Evolutionary conservation across 768 basidiomycete genomes (phyloP).

Genomic region (Sutorius australiensis): DNA sequence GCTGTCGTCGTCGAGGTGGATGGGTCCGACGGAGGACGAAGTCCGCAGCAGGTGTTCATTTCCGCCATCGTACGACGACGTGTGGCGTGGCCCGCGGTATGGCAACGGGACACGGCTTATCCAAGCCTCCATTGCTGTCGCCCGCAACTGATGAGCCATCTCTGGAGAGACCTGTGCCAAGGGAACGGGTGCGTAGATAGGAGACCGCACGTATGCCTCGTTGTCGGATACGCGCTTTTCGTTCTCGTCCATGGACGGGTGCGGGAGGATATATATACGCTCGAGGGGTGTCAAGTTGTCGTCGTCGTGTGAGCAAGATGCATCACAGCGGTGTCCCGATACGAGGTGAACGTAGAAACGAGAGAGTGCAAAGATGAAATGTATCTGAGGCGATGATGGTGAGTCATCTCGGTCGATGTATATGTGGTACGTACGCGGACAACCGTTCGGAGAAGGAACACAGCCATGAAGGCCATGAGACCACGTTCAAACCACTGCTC

Average conservation of each 20-base stretch:
- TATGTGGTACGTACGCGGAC: slow-evolving; percentile 51
- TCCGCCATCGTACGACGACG: not conserved
- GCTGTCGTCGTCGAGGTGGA: slow-evolving; percentile 14
- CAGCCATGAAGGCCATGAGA: slow-evolving; percentile 52
- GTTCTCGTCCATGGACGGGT: slow-evolving; percentile 14
- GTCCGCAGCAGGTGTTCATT: not conserved
- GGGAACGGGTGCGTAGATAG: slow-evolving; percentile 69
- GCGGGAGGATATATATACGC: slow-evolving; percentile 61
- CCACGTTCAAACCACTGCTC: slow-evolving; percentile 74
- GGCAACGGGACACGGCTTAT: slow-evolving; percentile 31
- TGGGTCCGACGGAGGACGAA: slow-evolving; percentile 16
- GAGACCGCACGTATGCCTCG: slow-evolving; percentile 6
- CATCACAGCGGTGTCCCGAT: slow-evolving; percentile 33
- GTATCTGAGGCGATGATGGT: slow-evolving; percentile 45
- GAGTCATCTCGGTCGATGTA: not conserved
- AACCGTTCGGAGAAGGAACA: slow-evolving; percentile 60
- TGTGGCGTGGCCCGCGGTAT: not conserved
- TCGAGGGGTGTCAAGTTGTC: slow-evolving; percentile 38
- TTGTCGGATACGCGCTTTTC: slow-evolving; percentile 1
- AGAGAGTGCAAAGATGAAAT: slow-evolving; percentile 71
- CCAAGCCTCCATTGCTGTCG: slow-evolving; percentile 67
- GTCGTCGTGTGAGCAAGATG: slow-evolving; percentile 13
- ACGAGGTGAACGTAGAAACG: slow-evolving; percentile 57
- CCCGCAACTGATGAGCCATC: slow-evolving; percentile 46
- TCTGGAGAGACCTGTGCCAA: slow-evolving; percentile 51